Conservation (phyloP, 345 rosid species). For the Eucalyptus globulus region DNA sequence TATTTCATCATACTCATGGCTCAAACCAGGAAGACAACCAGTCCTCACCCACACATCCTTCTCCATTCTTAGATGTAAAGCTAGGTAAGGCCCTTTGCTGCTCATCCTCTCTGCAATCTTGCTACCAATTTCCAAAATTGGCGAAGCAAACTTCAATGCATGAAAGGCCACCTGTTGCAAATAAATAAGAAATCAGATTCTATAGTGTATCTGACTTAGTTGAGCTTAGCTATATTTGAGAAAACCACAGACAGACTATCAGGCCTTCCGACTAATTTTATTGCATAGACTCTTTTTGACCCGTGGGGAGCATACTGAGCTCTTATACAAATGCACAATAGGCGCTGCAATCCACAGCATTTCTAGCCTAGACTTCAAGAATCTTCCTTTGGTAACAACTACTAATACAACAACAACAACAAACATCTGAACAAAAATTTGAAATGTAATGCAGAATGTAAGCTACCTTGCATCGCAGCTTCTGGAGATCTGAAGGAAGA, state of each 20-base stretch:
- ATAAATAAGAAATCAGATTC: not conserved
- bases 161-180: conserved; percentile 65
- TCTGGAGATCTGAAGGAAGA: conserved; percentile 90
- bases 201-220: not conserved
- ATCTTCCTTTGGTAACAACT: not conserved
- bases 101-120: conserved; percentile 73
- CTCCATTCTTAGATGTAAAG: conserved; percentile 85
- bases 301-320: not conserved
- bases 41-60: conserved; percentile 97
- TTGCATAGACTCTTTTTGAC: not conserved
- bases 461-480: conserved; percentile 85
- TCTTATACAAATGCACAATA: not conserved
- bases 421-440: not conserved
- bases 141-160: conserved; percentile 65
- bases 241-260: not conserved
- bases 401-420: not conserved
- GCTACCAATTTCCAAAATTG: conserved; percentile 62
- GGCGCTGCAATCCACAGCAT: not conserved
- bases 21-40: conserved; percentile 87
- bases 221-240: not conserved
- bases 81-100: conserved; percentile 80
- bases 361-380: not conserved
- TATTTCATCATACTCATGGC: conserved; percentile 61
- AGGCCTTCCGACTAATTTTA: not conserved
- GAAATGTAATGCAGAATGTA: not conserved